Base-by-base conservation (phyloP, 2,329 filamentous ascomycete genomes). In the Trichoderma harzianum region DNA sequence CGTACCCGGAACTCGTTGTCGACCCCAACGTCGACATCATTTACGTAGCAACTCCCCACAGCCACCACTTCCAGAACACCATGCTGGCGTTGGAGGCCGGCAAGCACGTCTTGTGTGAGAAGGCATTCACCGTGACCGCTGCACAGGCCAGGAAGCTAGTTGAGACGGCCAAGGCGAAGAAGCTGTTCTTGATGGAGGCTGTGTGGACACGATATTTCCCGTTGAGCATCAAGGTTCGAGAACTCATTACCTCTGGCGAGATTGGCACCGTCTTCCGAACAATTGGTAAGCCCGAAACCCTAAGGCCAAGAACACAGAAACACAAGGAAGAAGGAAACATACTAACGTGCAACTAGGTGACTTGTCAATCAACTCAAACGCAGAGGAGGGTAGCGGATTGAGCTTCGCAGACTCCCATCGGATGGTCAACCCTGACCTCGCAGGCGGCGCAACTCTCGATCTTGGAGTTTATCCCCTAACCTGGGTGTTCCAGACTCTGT, bases 131-230 rank as follows among this genome's bases (percentile, higher is more conserved):
- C 1, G 92, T 95, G 74, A 97, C 92, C 74, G 93, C 92, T 3
- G 85, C 89, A 11, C 94, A 97, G 82, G 85, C 92, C 28, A 89
- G 88, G 81, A 90, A 90, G 79, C 86, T 97, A 30, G 88, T 91
- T 65, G 89, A 91, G 74, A 90, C 88, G 72, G 94, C 94, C 7
- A 88, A 85, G 79, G 86, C 89, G 78, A 95, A 94, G 86, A 88
- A 89, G 73, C 79, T 93, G 76, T 92, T 92, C 85, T 83, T 95
- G 73, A 94, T 95, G 92, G 93, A 95, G 82, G 93, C 93, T 57
- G 93, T 97, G 24, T 97, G 94, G 94, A 97, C 93, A 43, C 87
- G 94, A 72, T 96, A 92, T 83, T 96, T 97, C 83, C 94, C 94
- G 3, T 83, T 97, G 14, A 95, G 92, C 77, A 88, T 94, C 79